Evolutionary conservation across 2,329 filamentous ascomycete species (phyloP), one percentile per base, ranked within the genome.

Genomic region (Colletotrichum simmondsii): DNA sequence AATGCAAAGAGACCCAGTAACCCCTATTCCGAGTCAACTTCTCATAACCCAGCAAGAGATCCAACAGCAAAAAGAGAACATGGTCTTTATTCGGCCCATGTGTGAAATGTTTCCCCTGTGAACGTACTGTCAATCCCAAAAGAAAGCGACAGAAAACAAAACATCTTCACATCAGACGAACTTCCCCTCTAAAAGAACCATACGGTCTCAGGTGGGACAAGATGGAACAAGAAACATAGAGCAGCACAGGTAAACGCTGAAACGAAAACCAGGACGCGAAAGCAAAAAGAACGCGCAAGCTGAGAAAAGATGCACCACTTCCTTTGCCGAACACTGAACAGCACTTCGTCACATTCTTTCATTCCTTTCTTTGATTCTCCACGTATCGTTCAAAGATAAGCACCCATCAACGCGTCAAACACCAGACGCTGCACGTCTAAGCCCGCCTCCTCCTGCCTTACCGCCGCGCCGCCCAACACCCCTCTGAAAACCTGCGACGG

Each of bases 111-210:
- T 49, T 49, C 42, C n/a, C 42, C 19, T 1, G 19, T 49, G 19
- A 49, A 49, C 19, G 2, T 19, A 8, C 42, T 10, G 42, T 49
- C 42, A 49, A 19, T n/a, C 42, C 19, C 42, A n/a, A 42, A 19
- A 19, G 8, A n/a, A 19, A 49, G 19, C 19, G 19, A 49, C n/a
- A 26, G 22, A 52, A 30, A 42, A 49, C 14, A 32, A 62, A 16
- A 53, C 14, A 28, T 11, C 8, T 11, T 35, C 60, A 49, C 42
- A 63, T 63, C 60, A 63, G 60, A 63, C 60, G 60, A 63, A 63
- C 60, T 14, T 22, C n/a, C 42, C 42, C 37, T 42, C 37, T 12
- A 0, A 35, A 35, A 35, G 11, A 12, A 35, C 32, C 0, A 12
- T 12, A 35, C 32, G 11, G 32, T 35, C 32, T 35, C 32, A 12